These are phyloP conservation scores for Dryadomyces quercivorus DNA, from an alignment of 2,329 filamentous ascomycete species.

Conservation along the genomic window DNA sequence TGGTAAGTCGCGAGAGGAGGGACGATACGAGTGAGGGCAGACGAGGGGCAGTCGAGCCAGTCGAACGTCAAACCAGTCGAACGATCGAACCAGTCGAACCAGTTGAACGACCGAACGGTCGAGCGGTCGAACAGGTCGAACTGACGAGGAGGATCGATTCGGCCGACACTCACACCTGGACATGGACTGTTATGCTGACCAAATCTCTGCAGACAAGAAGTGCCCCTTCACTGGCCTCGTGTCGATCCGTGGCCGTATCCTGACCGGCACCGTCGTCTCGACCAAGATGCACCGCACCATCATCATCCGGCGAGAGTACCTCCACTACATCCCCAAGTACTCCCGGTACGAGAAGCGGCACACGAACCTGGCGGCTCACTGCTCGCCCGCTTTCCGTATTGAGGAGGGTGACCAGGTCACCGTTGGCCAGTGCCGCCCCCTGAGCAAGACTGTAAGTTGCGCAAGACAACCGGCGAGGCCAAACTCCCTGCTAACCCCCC, in stretches of 20 bases:
- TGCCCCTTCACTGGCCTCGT: slow-evolving; percentile 99
- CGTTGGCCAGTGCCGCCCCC: slow-evolving; percentile 97
- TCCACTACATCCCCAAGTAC: slow-evolving; percentile 99
- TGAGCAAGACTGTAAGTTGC: slow-evolving; percentile 85
- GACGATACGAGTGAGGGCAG: not conserved
- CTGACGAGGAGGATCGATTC: too few species aligned
- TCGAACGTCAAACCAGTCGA: not conserved
- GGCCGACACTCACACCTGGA: too few species aligned
- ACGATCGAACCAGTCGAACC: not conserved
- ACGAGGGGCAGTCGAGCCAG: too few species aligned
- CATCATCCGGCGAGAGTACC: slow-evolving; percentile 99
- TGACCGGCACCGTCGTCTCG: slow-evolving; percentile 96
- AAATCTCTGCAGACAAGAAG: slow-evolving; percentile 76
- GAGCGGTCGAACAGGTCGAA: too few species aligned
- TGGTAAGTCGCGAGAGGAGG: slow-evolving; percentile 52
- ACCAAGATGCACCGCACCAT: slow-evolving; percentile 99
- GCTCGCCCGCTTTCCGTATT: slow-evolving; percentile 99
- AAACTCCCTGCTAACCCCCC: not conserved
- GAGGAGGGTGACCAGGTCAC: slow-evolving; percentile 99
- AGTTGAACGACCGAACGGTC: not conserved
- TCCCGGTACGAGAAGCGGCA: slow-evolving; percentile 99
- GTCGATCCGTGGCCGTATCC: slow-evolving; percentile 99
- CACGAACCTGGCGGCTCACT: slow-evolving; percentile 99
- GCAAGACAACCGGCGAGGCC: too few species aligned
- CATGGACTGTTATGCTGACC: not conserved